Base-by-base conservation (phyloP, 805 yeast genomes). In the Metschnikowia amazonensis region DNA sequence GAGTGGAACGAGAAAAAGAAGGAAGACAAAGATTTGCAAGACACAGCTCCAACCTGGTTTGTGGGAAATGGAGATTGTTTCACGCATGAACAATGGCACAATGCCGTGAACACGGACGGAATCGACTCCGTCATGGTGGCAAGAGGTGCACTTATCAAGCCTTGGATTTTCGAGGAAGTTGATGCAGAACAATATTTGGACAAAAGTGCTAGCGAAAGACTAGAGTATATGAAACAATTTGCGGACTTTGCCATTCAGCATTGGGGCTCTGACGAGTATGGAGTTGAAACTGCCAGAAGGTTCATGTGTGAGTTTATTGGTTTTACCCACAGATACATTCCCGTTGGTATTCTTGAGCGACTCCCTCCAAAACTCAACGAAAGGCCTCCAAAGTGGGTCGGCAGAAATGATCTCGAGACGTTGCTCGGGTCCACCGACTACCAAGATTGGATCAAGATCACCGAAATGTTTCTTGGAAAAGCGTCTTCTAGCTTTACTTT, bases 221-320 rank as follows among this genome's bases (percentile, higher is more conserved):
- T 94, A 46, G 95, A 83, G 30, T 79, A 84, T 35, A 65, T 92
- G 57, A 72, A 74, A 51, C 76, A 75, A 42, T 94, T 82, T 62
- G 81, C 95, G 3, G 69, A 82, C 44, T 86, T 71, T 62, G 97
- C 99, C 0, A 74, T 94, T 54, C 89, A 89, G 56, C 98, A 94
- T 66, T 94, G 99, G 98, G 99, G 99, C 4, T 77, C 96, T 0
- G 99, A 94, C 61, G 96, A 88, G 57, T 92, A 84, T 64, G 99
- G 99, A 33, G 78, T 94, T 45, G 84, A 87, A 47, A 80, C 80
- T 53, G 83, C 96, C 11, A 82, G 99, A 65, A 75, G 98, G 58
- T 94, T 80, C 65, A 70, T 92, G 75, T 92, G 97, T 69, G 99
- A 94, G 66, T 94, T 89, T 65, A 72, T 94, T 61, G 86, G 96